These are phyloP conservation scores for Glebionis coronaria DNA, from an alignment of 129 eudicot species.

Conservation along the genomic window DNA sequence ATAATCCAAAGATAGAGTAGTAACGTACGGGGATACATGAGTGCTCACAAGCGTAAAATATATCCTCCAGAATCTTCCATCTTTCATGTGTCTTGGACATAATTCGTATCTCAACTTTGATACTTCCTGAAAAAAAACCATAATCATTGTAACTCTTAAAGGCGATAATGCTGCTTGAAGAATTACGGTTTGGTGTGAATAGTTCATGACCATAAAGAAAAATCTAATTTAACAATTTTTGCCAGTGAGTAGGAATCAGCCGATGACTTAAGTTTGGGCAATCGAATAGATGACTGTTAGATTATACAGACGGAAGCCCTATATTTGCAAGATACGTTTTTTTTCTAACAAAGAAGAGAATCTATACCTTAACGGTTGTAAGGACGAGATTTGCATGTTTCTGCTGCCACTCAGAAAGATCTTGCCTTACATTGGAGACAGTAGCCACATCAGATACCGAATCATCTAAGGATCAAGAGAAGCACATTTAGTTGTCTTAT, in stretches of 20 bases:
- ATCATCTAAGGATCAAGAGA: conserved; percentile 41
- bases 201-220: too few species aligned
- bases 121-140: conserved; percentile 49
- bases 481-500: conserved; percentile 4
- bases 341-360: not conserved
- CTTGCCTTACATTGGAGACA: conserved; percentile 63
- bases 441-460: conserved; percentile 49
- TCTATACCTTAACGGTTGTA: conserved; percentile 50
- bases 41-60: conserved; percentile 69
- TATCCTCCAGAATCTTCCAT: conserved; percentile 64
- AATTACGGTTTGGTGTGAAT: too few species aligned
- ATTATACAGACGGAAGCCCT: too few species aligned
- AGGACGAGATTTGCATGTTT: conserved; percentile 63
- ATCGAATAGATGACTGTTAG: not conserved
- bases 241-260: too few species aligned
- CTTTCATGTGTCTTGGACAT: conserved; percentile 68
- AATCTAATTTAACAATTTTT: too few species aligned
- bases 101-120: conserved; percentile 58
- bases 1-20: conserved; percentile 15
- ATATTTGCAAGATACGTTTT: not conserved
- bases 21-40: conserved; percentile 58
- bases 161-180: too few species aligned
- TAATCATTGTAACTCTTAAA: not conserved
- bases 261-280: too few species aligned
- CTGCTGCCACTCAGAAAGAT: conserved; percentile 73